Evolutionary conservation across 106 monocot genomes (phyloP).

Genomic region (Chionographis japonica): DNA sequence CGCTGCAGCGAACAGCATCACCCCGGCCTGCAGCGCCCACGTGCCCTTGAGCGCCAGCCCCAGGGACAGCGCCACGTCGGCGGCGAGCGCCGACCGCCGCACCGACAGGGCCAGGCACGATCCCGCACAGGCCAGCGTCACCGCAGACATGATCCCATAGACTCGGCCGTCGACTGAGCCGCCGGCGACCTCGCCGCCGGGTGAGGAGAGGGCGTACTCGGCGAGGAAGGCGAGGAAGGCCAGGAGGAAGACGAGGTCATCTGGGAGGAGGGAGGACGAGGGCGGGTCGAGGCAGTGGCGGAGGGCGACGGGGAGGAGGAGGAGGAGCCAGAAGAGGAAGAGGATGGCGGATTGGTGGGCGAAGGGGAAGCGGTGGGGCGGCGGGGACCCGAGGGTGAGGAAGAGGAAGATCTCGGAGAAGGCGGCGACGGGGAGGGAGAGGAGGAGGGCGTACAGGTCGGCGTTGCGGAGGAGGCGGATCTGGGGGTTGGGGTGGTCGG

Average conservation of each 20-base stretch:
- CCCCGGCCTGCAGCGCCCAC: constrained; percentile 16
- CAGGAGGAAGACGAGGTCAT: background rate
- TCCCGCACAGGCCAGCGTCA: background rate
- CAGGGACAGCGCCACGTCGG: constrained; percentile 8
- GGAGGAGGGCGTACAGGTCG: constrained; percentile 1
- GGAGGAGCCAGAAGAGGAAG: background rate
- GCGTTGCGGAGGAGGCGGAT: constrained; percentile 4
- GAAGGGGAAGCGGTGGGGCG: too few relatives aligned
- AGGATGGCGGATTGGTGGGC: background rate
- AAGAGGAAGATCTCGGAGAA: constrained; percentile 13
- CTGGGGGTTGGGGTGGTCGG: constrained; percentile 1
- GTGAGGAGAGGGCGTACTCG: background rate
- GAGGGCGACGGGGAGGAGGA: background rate
- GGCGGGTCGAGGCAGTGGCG: background rate
- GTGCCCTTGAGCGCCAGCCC: constrained; percentile 8
- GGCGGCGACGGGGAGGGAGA: background rate
- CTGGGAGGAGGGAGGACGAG: background rate
- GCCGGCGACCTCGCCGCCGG: background rate
- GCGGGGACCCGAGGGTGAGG: background rate
- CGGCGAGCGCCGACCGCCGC: background rate
- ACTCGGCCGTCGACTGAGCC: background rate
- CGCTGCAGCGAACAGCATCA: background rate
- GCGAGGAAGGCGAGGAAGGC: background rate
- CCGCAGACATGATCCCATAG: background rate
- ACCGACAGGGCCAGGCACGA: constrained; percentile 3